Base-by-base conservation (phyloP, 768 basidiomycete genomes). In the Tylopilus sp. region DNA sequence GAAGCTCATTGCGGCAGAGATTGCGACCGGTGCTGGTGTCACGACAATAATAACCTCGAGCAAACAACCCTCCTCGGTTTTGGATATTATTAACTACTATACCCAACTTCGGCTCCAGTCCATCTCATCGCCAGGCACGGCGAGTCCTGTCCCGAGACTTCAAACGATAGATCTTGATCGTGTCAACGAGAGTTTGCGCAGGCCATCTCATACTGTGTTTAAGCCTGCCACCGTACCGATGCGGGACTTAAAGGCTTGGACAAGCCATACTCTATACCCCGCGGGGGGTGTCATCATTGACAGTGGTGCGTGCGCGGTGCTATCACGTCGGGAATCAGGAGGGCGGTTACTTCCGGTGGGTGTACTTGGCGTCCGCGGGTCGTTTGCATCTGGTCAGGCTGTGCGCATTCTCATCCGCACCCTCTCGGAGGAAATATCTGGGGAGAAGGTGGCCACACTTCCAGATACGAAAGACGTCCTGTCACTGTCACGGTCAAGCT, bases 1-100 rank as follows among this genome's bases (percentile, higher is more conserved):
- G 3, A 99, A 98, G 65, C 81, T 98, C 59, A 97, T 98, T 57
- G 97, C 97, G 1, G 95, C 97, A 0, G 97, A 99, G 63, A 92
- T 99, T 26, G 94, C 95, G 5, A 95, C 91, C 0, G 94, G 86
- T 0, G 95, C 95, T 1, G 97, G 97, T 7, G 93, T 95, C 28
- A 85, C 90, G 5, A 97, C 95, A 0, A 77, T 98, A 40, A 90
- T 99, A 61, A 84, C 86, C 42, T 88, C 90, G 20, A 94, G 91
- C 70, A 88, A 85, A 59, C 74, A 79, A 22, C 90, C 92, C 0
- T 74, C 79, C 41, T 81, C 79, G 61, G 85, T 98, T 51, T 78
- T 89, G 58, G 71, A 73, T 15, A 93, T 97, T 66, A 88, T 99
- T 41, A 82, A 91, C 53, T 91, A 84, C 63, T 82, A 91, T 69